Conservation (phyloP, 257 asterid species). For the Paraleonurus japonicus region DNA sequence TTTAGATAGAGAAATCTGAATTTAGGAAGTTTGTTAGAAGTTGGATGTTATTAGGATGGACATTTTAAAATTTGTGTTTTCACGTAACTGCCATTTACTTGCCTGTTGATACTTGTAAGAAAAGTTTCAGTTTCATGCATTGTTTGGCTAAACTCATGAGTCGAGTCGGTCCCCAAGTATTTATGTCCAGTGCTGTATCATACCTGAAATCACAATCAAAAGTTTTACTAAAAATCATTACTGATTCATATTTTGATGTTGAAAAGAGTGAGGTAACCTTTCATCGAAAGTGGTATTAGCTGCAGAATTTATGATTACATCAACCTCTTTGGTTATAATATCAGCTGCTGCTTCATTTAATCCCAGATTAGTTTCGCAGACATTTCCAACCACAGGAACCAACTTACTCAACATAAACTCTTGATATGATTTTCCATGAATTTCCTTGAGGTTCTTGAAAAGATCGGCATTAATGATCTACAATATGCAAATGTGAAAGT, state of each 20-base stretch:
- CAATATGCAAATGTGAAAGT: background rate
- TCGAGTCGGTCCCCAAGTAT: conserved; percentile 79
- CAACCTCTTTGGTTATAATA: conserved; percentile 56
- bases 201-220: conserved; percentile 56
- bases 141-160: conserved; percentile 69
- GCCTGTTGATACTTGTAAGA: conserved; percentile 93
- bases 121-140: conserved; percentile 70
- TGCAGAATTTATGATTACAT: conserved; percentile 80
- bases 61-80: background rate
- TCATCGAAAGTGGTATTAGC: conserved; percentile 92
- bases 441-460: conserved; percentile 73
- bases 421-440: conserved; percentile 72
- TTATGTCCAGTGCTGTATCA: conserved; percentile 80
- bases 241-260: background rate
- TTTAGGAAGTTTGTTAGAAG: conserved; percentile 23
- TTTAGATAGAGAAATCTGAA: background rate
- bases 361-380: conserved; percentile 71
- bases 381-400: conserved; percentile 80
- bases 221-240: conserved; percentile 11
- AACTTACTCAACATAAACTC: conserved; percentile 80
- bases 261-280: conserved; percentile 41
- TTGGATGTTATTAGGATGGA: conserved; percentile 8
- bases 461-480: conserved; percentile 70
- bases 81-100: conserved; percentile 32
- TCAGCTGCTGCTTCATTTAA: conserved; percentile 56